Conservation (phyloP, 768 basidiomycete species). For the Crassisporium funariophilum region DNA sequence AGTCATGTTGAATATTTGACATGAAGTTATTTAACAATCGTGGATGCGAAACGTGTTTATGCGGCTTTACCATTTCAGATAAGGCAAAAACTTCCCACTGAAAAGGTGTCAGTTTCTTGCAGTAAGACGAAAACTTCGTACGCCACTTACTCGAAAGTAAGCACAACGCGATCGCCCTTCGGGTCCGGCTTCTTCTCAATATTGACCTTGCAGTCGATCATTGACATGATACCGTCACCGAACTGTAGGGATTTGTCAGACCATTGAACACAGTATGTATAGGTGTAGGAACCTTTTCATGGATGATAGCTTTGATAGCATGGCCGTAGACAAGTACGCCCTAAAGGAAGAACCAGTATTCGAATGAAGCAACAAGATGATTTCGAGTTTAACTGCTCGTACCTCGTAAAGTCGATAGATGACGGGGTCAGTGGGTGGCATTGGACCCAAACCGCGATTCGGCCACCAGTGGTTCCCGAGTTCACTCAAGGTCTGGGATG, state of each 20-base stretch:
- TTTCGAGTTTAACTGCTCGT: conserved; percentile 16
- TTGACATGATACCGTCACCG: conserved; percentile 87
- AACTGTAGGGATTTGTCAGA: conserved; percentile 46
- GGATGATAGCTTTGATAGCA: conserved; percentile 80
- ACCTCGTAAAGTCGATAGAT: conserved; percentile 85
- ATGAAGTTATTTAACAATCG: too few species aligned
- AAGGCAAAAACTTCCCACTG: conserved; percentile 80
- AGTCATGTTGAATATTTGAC: too few species aligned
- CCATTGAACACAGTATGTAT: neutral
- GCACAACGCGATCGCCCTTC: conserved; percentile 75
- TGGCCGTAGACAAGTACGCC: conserved; percentile 77
- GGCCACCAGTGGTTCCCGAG: conserved; percentile 76
- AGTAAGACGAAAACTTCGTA: neutral
- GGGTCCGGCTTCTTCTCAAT: conserved; percentile 72
- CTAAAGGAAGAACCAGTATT: conserved; percentile 31
- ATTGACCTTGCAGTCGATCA: conserved; percentile 80
- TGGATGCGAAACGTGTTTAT: neutral
- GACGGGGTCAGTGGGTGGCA: conserved; percentile 77
- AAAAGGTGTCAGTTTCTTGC: conserved; percentile 4
- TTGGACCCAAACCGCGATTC: conserved; percentile 66
- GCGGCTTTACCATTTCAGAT: conserved; percentile 62
- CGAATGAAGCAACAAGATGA: neutral
- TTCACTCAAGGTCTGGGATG: conserved; percentile 38
- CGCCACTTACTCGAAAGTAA: conserved; percentile 75
- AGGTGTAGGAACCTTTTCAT: conserved; percentile 63